Conservation (phyloP, 2,329 filamentous ascomycete species). For the Ophidiomyces ophidiicola region DNA sequence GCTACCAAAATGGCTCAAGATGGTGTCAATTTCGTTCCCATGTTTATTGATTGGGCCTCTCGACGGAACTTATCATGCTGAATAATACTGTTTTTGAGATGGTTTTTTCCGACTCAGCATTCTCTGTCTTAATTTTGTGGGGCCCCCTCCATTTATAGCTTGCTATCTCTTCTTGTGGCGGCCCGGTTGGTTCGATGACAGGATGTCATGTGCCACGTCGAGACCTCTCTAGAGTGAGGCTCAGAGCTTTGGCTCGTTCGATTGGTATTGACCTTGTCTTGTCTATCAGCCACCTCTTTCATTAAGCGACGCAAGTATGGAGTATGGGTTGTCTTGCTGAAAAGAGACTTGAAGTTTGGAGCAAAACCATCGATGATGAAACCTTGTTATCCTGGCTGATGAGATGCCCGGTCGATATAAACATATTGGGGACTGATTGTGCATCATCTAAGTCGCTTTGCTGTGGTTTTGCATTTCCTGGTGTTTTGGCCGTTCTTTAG, state of each 20-base stretch:
- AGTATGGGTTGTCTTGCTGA: conserved; percentile 17
- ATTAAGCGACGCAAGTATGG: not conserved
- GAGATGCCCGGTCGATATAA: conserved; percentile 1
- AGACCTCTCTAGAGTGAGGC: conserved; percentile 87
- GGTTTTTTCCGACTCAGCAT: conserved; percentile 1
- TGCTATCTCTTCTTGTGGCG: conserved; percentile 1
- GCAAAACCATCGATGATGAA: not conserved
- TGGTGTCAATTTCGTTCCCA: no score
- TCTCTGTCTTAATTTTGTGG: conserved; percentile 1
- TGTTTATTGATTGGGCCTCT: no score
- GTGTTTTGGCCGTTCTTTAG: conserved; percentile 15
- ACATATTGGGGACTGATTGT: not conserved
- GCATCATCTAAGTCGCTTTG: conserved; percentile 2
- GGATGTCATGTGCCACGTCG: conserved; percentile 29
- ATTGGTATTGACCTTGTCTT: conserved; percentile 26
- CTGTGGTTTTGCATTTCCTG: conserved; percentile 1
- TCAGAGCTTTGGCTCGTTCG: conserved; percentile 92
- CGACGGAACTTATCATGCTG: conserved; percentile 1
- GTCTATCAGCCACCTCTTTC: not conserved
- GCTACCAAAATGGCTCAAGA: no score
- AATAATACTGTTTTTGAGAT: conserved; percentile 1
- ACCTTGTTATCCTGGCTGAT: conserved; percentile 14
- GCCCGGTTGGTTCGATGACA: conserved; percentile 10
- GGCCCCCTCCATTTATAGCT: not conserved
- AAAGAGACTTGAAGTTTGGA: not conserved